These are phyloP conservation scores for Saccharomyces paradoxus DNA, from an alignment of 805 yeast species.

Conservation along the genomic window DNA sequence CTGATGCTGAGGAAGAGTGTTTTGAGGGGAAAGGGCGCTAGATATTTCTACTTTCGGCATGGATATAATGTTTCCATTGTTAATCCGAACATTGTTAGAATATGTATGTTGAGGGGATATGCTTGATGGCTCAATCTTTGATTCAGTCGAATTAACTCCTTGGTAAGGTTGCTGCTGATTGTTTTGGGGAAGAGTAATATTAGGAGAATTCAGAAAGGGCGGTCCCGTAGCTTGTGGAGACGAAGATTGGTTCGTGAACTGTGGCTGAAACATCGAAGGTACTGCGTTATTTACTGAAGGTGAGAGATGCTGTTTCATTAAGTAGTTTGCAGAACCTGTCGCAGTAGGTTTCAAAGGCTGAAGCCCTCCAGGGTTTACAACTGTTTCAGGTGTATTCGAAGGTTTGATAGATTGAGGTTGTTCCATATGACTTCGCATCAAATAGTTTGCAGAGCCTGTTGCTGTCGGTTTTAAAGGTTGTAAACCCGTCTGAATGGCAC, in stretches of 20 bases:
- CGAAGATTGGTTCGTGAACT: constrained; percentile 5
- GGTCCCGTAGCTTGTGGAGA: constrained; percentile 16
- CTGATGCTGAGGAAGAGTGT: background rate
- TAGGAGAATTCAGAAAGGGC: constrained; percentile 9
- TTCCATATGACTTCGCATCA: constrained; percentile 21
- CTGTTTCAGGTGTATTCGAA: background rate
- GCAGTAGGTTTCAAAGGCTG: constrained; percentile 31
- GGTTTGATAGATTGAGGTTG: background rate
- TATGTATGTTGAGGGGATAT: constrained; percentile 8
- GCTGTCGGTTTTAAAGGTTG: constrained; percentile 32
- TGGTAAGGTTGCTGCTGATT: constrained; percentile 1
- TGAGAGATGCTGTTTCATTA: constrained; percentile 29
- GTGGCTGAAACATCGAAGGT: constrained; percentile 9
- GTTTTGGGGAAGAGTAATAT: background rate
- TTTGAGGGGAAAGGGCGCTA: background rate
- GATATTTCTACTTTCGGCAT: background rate
- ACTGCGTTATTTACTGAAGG: constrained; percentile 8
- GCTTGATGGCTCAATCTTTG: constrained; percentile 8
- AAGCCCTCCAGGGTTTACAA: constrained; percentile 3
- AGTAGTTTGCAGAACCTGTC: constrained; percentile 29
- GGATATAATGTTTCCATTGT: constrained; percentile 11
- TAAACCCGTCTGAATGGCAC: constrained; percentile 1
- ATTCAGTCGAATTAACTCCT: background rate
- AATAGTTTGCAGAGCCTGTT: constrained; percentile 35
- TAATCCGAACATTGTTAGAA: constrained; percentile 1